Evolutionary conservation across 2,329 filamentous ascomycete species (phyloP).

Genomic region (Pseudocercospora cruenta): DNA sequence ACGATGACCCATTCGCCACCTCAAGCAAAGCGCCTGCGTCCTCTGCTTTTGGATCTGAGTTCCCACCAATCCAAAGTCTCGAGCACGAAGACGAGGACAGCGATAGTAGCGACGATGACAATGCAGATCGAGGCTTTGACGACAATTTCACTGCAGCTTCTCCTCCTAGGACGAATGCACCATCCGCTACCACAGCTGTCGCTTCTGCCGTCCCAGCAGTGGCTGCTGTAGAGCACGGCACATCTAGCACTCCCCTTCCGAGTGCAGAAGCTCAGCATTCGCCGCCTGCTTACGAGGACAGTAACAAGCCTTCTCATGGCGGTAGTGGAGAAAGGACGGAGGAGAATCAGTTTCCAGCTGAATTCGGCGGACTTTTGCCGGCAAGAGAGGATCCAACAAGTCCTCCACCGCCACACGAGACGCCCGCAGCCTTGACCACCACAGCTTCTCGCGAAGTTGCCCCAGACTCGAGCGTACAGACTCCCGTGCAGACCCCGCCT

Average conservation of each 20-base stretch:
- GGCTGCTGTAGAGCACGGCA: slow-evolving; percentile 7
- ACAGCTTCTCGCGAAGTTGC: slow-evolving; percentile 19
- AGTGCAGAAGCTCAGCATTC: slow-evolving; percentile 59
- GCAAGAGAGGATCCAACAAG: slow-evolving; percentile 57
- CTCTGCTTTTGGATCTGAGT: slow-evolving; percentile 60
- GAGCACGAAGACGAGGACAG: slow-evolving; percentile 84
- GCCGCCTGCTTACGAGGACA: slow-evolving; percentile 60
- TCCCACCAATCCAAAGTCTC: slow-evolving; percentile 89
- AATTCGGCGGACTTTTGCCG: slow-evolving; percentile 61
- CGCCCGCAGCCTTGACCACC: slow-evolving; percentile 15
- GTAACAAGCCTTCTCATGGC: slow-evolving; percentile 39
- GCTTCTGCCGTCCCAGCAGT: slow-evolving; percentile 5
- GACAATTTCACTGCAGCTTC: slow-evolving; percentile 81
- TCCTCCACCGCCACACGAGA: slow-evolving; percentile 15
- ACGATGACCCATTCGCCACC: slow-evolving; percentile 47
- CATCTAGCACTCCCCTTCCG: slow-evolving; percentile 48
- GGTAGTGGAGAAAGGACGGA: slow-evolving; percentile 33
- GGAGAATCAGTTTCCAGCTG: slow-evolving; percentile 52
- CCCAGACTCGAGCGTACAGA: slow-evolving; percentile 16
- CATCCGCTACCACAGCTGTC: neutral
- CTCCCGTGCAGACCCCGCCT: slow-evolving; percentile 19
- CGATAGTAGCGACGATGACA: slow-evolving; percentile 66
- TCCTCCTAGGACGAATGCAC: slow-evolving; percentile 33
- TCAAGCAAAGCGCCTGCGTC: slow-evolving; percentile 45
- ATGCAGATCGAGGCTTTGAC: slow-evolving; percentile 71